Conservation (phyloP, 2,329 filamentous ascomycete species). For the Lachnellula subtilissima region DNA sequence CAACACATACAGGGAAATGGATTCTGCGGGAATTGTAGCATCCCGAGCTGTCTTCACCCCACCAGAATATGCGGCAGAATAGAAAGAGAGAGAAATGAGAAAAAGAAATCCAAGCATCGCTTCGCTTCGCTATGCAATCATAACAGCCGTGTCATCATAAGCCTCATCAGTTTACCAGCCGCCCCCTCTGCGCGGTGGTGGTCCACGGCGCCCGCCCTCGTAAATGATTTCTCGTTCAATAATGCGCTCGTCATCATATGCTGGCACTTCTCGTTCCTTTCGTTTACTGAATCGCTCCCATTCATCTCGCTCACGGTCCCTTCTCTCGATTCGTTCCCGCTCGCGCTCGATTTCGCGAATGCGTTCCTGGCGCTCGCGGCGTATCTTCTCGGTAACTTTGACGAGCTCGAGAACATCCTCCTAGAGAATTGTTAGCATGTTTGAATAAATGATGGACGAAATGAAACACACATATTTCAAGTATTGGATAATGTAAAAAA, state of each 20-base stretch:
- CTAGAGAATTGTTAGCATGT: conserved; percentile 43
- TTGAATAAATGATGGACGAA: not conserved
- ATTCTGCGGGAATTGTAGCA: not conserved
- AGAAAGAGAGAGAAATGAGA: not conserved
- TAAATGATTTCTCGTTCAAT: conserved; percentile 65
- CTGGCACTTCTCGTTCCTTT: conserved; percentile 19
- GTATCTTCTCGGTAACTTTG: conserved; percentile 76
- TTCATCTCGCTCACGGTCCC: conserved; percentile 38
- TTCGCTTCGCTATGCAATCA: conserved; percentile 4
- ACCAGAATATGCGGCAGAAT: not conserved
- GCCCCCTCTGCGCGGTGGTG: not conserved
- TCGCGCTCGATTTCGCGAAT: conserved; percentile 55
- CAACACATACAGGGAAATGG: too few relatives aligned
- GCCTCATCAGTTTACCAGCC: conserved; percentile 1
- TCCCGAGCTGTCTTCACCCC: not conserved
- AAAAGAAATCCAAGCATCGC: not conserved
- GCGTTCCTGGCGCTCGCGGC: conserved; percentile 52
- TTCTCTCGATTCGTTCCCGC: conserved; percentile 44
- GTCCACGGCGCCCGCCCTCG: conserved; percentile 36
- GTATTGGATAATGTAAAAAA: conserved; percentile 92
- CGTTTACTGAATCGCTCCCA: conserved; percentile 33
- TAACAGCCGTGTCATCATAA: conserved; percentile 1
- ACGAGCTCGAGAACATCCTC: conserved; percentile 84
- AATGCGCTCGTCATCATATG: conserved; percentile 57
- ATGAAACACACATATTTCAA: conserved; percentile 69